Evolutionary conservation across 805 yeast genomes (phyloP), one percentile per base, ranked within the genome.

Genomic region (Candida andamanensis): DNA sequence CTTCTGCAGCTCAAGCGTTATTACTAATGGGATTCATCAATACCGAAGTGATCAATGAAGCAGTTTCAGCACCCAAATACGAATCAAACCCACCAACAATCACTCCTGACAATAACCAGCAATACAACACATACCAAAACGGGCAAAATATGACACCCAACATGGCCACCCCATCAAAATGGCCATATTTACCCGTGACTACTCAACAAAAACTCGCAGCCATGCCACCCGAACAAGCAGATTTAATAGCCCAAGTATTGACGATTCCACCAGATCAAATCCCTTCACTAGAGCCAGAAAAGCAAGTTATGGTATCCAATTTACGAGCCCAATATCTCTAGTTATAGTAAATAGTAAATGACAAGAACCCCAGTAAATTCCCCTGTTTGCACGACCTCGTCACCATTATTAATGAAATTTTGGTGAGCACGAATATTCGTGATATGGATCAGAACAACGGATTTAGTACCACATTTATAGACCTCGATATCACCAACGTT

Each of bases 11-110:
- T 0, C 92, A 83, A 50, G 83, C 87, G 2, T 60, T 83, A 40
- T 57, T 83, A 13, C 63, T 81, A 29, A 82, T 83, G 89, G 94
- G 92, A 1, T 67, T 83, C 26, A 74, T 83, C 15, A 84, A 81
- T 50, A 65, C 69, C 23, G 77, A 74, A 27, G 81, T 79, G n/a
- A 75, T 82, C n/a, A 67, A 68, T 21, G 74, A 76, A 39, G 74
- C 84, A 4, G 52, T 66, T 60, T 59, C 56, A 21, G 26, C 32
- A 19, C 45, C 40, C 3, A 34, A 30, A 13, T 22, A 33, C 4
- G 35, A 33, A 10, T 30, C 43, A 8, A 48, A 38, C 15, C 42
- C 47, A 43, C 49, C 38, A 15, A 45, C 36, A 17, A n/a, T n/a
- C n/a, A 19, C 22, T 8, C 40, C 46, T 41, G 49, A 52, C 45